These are phyloP conservation scores for Candida loeiensis DNA, from an alignment of 805 yeast species.

Conservation along the genomic window DNA sequence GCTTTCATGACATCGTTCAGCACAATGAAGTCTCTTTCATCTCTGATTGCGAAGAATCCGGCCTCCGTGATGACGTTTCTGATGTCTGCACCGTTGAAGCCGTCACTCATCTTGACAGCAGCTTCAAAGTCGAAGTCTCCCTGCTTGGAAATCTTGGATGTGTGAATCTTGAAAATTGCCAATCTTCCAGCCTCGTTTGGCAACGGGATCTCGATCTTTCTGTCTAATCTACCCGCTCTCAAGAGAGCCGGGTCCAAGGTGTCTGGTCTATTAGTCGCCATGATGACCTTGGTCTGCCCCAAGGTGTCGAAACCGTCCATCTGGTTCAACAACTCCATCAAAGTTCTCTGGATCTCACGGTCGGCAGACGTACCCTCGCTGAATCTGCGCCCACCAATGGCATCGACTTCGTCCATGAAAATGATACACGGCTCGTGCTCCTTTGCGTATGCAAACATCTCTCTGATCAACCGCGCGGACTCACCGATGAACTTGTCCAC, in stretches of 20 bases:
- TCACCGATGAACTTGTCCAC: slow-evolving; percentile 98
- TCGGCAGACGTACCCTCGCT: slow-evolving; percentile 98
- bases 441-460: slow-evolving; percentile 96
- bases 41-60: slow-evolving; percentile 96
- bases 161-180: slow-evolving; percentile 91
- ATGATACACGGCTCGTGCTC: slow-evolving; percentile 98
- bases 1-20: slow-evolving; percentile 97
- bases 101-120: slow-evolving; percentile 97
- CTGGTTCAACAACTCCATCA: slow-evolving; percentile 94
- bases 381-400: slow-evolving; percentile 97
- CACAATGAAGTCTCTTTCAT: slow-evolving; percentile 90
- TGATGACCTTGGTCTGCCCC: slow-evolving; percentile 94
- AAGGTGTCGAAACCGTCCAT: slow-evolving; percentile 98
- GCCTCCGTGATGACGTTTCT: slow-evolving; percentile 98
- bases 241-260: slow-evolving; percentile 95
- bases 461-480: slow-evolving; percentile 92
- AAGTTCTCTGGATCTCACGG: slow-evolving; percentile 95
- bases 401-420: slow-evolving; percentile 98
- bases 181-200: slow-evolving; percentile 96
- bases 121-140: slow-evolving; percentile 98
- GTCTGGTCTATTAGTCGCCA: slow-evolving; percentile 99
- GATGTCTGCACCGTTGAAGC: slow-evolving; percentile 97
- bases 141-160: slow-evolving; percentile 75
- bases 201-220: slow-evolving; percentile 91
- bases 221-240: slow-evolving; percentile 96